Conservation (phyloP, 805 yeast species). For the Starmerella asiatica region DNA sequence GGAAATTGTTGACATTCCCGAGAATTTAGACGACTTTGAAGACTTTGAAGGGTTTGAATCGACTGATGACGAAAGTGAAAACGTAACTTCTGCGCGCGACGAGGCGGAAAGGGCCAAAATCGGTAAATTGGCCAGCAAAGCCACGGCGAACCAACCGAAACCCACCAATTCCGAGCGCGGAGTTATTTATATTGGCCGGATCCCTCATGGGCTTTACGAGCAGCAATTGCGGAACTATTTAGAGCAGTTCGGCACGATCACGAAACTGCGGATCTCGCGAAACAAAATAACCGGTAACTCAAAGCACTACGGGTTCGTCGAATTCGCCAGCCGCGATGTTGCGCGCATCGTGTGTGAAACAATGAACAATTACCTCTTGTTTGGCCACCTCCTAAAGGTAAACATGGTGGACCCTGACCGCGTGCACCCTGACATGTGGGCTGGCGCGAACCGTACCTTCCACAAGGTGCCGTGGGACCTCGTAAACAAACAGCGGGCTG, state of each 20-base stretch:
- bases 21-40: neutral
- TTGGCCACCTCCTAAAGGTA: slow-evolving; percentile 76
- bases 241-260: slow-evolving; percentile 77
- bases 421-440: slow-evolving; percentile 40
- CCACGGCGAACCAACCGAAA: slow-evolving; percentile 4
- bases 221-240: slow-evolving; percentile 58
- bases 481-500: slow-evolving; percentile 40
- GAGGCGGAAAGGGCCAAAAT: slow-evolving; percentile 4
- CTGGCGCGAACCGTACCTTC: slow-evolving; percentile 42
- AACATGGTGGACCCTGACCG: slow-evolving; percentile 35
- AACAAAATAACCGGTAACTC: slow-evolving; percentile 83
- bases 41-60: slow-evolving; percentile 2
- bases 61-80: slow-evolving; percentile 6
- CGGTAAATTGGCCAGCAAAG: slow-evolving; percentile 5
- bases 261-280: slow-evolving; percentile 67
- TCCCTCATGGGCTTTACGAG: slow-evolving; percentile 89
- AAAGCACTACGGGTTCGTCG: slow-evolving; percentile 83
- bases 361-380: slow-evolving; percentile 84
- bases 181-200: slow-evolving; percentile 76
- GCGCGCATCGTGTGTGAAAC: slow-evolving; percentile 87
- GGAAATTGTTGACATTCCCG: neutral
- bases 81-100: slow-evolving; percentile 1
- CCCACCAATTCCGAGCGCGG: slow-evolving; percentile 30
- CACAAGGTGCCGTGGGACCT: slow-evolving; percentile 47
- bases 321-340: slow-evolving; percentile 58